Evolutionary conservation across 2,329 filamentous ascomycete species (phyloP).

Genomic region (Nothophoma quercina): DNA sequence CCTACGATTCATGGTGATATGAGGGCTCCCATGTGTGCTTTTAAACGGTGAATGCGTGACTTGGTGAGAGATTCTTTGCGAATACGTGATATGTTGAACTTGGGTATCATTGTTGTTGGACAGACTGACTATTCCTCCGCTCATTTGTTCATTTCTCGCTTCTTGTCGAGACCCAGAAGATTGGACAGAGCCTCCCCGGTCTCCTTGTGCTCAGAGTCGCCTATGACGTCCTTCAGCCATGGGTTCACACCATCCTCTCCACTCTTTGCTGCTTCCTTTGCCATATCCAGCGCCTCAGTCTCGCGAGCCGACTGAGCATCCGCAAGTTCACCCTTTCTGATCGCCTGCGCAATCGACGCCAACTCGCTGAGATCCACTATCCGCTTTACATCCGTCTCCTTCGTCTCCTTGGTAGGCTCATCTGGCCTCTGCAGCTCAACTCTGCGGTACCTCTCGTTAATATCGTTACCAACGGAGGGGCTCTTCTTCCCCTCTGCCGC

Average conservation of each 20-base stretch:
- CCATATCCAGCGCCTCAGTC: not conserved
- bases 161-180: not conserved
- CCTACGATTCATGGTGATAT: constrained; percentile 7
- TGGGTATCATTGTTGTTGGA: not conserved
- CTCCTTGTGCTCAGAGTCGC: not conserved
- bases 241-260: not conserved
- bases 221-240: constrained; percentile 1
- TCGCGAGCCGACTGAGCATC: not conserved
- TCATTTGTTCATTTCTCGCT: not conserved
- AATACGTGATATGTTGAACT: not conserved
- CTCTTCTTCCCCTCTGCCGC: not conserved
- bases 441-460: too few relatives aligned
- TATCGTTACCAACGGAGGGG: not conserved
- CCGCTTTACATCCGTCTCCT: not conserved
- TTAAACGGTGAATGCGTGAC: not conserved
- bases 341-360: constrained; percentile 17
- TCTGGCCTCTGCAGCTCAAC: too few relatives aligned
- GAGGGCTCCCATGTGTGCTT: too few relatives aligned
- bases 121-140: not conserved
- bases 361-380: constrained; percentile 1
- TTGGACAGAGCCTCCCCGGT: not conserved
- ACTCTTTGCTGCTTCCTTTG: not conserved
- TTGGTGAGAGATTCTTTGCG: too few relatives aligned
- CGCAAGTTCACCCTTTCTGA: constrained; percentile 19
- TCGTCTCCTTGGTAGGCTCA: too few relatives aligned